Evolutionary conservation across 257 asterid species (phyloP).

Genomic region (Solanum lignicaule): DNA sequence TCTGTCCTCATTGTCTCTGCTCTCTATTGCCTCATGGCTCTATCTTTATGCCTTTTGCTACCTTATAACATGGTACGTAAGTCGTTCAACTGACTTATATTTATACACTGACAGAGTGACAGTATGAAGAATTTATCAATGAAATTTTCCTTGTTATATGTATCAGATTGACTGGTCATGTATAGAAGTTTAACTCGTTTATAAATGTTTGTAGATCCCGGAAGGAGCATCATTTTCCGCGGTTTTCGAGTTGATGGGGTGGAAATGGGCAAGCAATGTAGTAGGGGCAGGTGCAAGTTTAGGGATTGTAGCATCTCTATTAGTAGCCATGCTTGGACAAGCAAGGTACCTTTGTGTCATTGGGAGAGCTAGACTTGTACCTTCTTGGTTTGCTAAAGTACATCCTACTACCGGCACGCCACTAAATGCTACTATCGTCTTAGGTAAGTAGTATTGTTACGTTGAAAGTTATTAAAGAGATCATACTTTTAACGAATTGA

Average conservation of each 20-base stretch:
- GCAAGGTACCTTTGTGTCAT: constrained; percentile 39
- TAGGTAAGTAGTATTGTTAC: neutral
- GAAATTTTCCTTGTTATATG: neutral
- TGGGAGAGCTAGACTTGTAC: constrained; percentile 37
- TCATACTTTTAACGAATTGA: neutral
- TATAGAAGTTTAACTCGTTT: neutral
- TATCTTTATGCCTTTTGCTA: constrained; percentile 18
- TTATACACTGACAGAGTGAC: neutral
- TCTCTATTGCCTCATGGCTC: constrained; percentile 32
- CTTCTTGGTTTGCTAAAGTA: constrained; percentile 35
- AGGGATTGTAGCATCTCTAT: constrained; percentile 31
- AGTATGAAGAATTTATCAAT: neutral
- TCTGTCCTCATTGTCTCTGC: constrained; percentile 30
- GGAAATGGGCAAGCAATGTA: neutral
- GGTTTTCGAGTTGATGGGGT: neutral
- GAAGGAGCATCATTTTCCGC: neutral
- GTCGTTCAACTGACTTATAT: neutral
- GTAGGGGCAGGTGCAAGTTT: constrained; percentile 35
- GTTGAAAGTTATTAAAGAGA: neutral
- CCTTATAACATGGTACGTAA: constrained; percentile 25
- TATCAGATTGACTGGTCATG: neutral
- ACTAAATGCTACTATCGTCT: neutral
- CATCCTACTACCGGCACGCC: constrained; percentile 13
- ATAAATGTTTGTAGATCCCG: neutral
- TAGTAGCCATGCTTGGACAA: constrained; percentile 42